Percentiles rank a stretch among this genome's conserved stretches.
These are phyloP conservation scores for Trametes coccinea DNA, from an alignment of 768 basidiomycete genomes.

Conservation along the genomic window DNA sequence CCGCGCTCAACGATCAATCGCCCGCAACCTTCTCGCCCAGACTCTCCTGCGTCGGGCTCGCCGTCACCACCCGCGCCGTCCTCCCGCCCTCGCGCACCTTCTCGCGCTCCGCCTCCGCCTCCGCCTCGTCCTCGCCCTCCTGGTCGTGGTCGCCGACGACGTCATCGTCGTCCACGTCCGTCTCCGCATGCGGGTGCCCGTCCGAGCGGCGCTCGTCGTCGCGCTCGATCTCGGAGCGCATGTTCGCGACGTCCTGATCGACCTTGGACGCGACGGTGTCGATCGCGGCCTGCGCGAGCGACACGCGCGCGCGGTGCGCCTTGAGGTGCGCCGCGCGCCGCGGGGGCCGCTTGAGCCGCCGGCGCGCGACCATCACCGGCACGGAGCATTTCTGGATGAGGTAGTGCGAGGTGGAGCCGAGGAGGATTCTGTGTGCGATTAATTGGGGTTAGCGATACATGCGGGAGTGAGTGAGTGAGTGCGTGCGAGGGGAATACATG, in stretches of 20 bases:
- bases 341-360: constrained; percentile 85
- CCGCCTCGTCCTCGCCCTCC: constrained; percentile 18
- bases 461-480: background rate
- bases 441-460: background rate
- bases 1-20: background rate
- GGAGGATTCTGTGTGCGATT: constrained; percentile 63
- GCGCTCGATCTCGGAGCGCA: constrained; percentile 75
- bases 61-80: background rate
- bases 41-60: background rate
- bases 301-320: constrained; percentile 77
- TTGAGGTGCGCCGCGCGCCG: constrained; percentile 78
- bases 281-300: constrained; percentile 83
- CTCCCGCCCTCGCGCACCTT: background rate
- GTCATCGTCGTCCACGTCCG: constrained; percentile 27
- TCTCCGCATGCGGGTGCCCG: constrained; percentile 15
- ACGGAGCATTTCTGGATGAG: constrained; percentile 93
- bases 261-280: constrained; percentile 86
- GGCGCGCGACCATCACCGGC: constrained; percentile 95
- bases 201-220: constrained; percentile 50
- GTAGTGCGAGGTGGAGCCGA: constrained; percentile 95
- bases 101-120: constrained; percentile 12
- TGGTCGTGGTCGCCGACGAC: constrained; percentile 14
- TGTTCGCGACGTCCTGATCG: constrained; percentile 79
- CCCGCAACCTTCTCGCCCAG: constrained; percentile 4
- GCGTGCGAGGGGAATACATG: constrained; percentile 35